Percentiles rank a stretch among this genome's conserved stretches.
Evolutionary conservation across 805 yeast species (phyloP).

Genomic region (Kazachstania bromeliacearum): DNA sequence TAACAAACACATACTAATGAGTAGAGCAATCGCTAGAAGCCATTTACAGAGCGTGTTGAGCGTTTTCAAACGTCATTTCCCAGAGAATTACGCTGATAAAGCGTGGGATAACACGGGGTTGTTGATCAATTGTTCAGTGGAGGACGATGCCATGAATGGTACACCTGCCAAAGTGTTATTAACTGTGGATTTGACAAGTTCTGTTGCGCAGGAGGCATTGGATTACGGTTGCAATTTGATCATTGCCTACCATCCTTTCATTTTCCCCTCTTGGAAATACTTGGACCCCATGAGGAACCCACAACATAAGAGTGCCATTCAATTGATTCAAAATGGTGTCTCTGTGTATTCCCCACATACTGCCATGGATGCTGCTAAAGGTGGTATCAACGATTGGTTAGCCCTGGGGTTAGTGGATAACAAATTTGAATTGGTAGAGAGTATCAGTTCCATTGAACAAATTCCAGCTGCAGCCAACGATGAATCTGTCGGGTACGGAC

Average conservation of each 20-base stretch:
- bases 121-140: conserved; percentile 56
- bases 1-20: too few relatives aligned
- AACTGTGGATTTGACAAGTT: conserved; percentile 75
- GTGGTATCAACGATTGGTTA: conserved; percentile 95
- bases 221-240: conserved; percentile 43
- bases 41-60: conserved; percentile 39
- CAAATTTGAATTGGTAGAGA: conserved; percentile 6
- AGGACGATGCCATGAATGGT: conserved; percentile 11
- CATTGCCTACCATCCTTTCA: conserved; percentile 90
- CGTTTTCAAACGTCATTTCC: conserved; percentile 66
- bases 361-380: conserved; percentile 81
- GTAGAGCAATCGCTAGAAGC: too few relatives aligned
- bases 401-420: conserved; percentile 46
- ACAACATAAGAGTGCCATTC: conserved; percentile 70
- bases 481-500: conserved; percentile 65
- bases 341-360: conserved; percentile 95
- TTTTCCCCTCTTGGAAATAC: conserved; percentile 77
- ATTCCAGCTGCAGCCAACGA: conserved; percentile 16
- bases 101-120: conserved; percentile 96
- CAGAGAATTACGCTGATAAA: conserved; percentile 68
- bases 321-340: conserved; percentile 65
- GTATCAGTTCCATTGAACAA: conserved; percentile 19
- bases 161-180: conserved; percentile 38
- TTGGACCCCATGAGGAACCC: conserved; percentile 54
- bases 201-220: conserved; percentile 83